Evolutionary conservation across 345 rosid species (phyloP), one percentile per base, ranked within the genome.

Genomic region (Adansonia digitata): DNA sequence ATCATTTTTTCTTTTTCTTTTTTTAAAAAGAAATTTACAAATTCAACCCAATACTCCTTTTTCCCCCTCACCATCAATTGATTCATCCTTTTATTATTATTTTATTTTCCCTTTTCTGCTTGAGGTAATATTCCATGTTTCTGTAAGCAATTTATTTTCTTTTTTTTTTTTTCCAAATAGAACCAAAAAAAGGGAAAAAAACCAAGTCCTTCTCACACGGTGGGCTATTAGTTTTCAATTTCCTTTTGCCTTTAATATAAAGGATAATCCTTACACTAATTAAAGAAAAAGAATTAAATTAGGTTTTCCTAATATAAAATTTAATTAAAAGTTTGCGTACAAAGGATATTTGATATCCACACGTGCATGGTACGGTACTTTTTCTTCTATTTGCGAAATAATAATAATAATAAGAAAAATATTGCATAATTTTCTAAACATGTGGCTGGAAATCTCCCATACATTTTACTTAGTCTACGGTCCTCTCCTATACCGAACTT

Each of bases 21-120:
- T n/a, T n/a, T n/a, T n/a, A n/a, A n/a, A n/a, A n/a, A n/a, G n/a
- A 11, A 1, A 15, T 27, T 69, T 7, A 5, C 66, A 60, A 62
- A 59, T 75, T 80, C 73, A 80, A 69, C 51, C 37, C 8, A 35
- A 43, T 7, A 11, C 48, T 43, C 3, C 11, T 43, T 43, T 43
- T 2, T n/a, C n/a, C 34, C 34, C 48, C 13, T 43, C 4, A 4
- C 3, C 48, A 43, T 43, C 11, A 12, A 49, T 31, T 31, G 59
- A 70, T 48, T 24, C 22, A 27, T 7, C 65, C 18, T 40, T 46
- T 63, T 63, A n/a, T 37, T 63, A n/a, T 63, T 39, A 34, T 63
- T 63, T 63, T 63, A 17, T 7, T 35, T 75, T 75, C 66, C 1
- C 29, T 31, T 61, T 46, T 39, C 39, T 48, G 0, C n/a, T 72